These are phyloP conservation scores for Paraphaeosphaeria minitans DNA, from an alignment of 2,329 filamentous ascomycete species.

Conservation along the genomic window DNA sequence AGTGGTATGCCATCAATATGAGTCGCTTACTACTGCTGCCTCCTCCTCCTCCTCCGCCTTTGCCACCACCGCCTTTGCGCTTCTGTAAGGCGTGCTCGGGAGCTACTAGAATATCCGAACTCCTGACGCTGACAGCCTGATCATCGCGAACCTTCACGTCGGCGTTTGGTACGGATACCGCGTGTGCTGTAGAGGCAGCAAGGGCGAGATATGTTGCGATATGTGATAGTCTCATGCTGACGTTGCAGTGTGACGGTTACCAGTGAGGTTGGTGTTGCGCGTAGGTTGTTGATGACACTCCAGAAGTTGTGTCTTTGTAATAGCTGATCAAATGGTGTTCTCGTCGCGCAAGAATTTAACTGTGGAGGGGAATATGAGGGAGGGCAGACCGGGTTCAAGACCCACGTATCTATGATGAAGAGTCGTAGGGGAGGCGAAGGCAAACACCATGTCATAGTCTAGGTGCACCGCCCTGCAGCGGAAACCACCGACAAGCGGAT, in stretches of 20 bases:
- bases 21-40: slow-evolving; percentile 20
- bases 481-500: neutral
- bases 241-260: slow-evolving; percentile 13
- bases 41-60: slow-evolving; percentile 28
- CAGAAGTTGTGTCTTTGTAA: neutral
- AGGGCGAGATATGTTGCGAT: slow-evolving; percentile 29
- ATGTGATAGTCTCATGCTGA: slow-evolving; percentile 35
- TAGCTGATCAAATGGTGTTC: slow-evolving; percentile 1
- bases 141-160: slow-evolving; percentile 28
- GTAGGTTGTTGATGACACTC: neutral
- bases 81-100: slow-evolving; percentile 43
- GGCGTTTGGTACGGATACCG: slow-evolving; percentile 35
- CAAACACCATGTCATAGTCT: slow-evolving; percentile 1
- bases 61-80: slow-evolving; percentile 47
- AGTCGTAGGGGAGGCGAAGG: neutral
- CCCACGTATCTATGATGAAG: neutral
- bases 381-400: slow-evolving; percentile 1
- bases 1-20: neutral
- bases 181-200: slow-evolving; percentile 28
- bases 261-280: neutral
- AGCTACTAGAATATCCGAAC: slow-evolving; percentile 34
- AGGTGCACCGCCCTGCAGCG: slow-evolving; percentile 11
- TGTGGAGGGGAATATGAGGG: neutral
- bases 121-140: slow-evolving; percentile 21
- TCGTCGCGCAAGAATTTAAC: neutral